These are phyloP conservation scores for Sapria himalayana DNA, from an alignment of 345 rosid genomes.

Conservation along the genomic window DNA sequence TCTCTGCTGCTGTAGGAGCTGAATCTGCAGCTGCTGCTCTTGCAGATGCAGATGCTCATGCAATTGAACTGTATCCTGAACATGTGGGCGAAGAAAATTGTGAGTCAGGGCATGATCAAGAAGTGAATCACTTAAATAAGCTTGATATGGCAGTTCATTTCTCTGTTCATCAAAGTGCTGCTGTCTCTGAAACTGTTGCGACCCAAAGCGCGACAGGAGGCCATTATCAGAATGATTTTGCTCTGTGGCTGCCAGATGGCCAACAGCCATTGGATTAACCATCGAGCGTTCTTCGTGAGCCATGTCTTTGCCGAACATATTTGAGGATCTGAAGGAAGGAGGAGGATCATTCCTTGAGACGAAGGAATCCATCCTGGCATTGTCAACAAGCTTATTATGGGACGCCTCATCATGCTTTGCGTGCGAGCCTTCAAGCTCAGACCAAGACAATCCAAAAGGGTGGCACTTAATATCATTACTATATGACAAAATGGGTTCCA, in stretches of 20 bases:
- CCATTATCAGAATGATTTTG: slow-evolving; percentile 25
- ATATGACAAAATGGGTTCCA: slow-evolving; percentile 14
- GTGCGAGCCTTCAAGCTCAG: slow-evolving; percentile 35
- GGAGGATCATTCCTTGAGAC: slow-evolving; percentile 17
- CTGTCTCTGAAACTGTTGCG: slow-evolving; percentile 28
- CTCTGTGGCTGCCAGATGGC: slow-evolving; percentile 15
- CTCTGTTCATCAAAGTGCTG: slow-evolving; percentile 27
- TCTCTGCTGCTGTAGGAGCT: slow-evolving; percentile 19
- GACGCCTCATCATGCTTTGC: slow-evolving; percentile 16
- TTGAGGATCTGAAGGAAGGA: too few relatives aligned
- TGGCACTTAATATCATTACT: slow-evolving; percentile 27
- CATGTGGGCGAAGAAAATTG: slow-evolving; percentile 23
- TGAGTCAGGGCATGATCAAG: slow-evolving; percentile 25
- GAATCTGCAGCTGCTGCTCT: slow-evolving; percentile 15
- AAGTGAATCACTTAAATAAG: slow-evolving; percentile 15
- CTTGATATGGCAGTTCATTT: slow-evolving; percentile 20
- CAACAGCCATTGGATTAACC: slow-evolving; percentile 19
- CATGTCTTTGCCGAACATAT: slow-evolving; percentile 19
- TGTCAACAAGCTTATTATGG: slow-evolving; percentile 14
- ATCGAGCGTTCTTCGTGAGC: too few relatives aligned
- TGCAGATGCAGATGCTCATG: slow-evolving; percentile 21
- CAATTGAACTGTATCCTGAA: slow-evolving; percentile 22
- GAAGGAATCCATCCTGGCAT: slow-evolving; percentile 15
- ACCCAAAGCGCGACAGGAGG: slow-evolving; percentile 24
- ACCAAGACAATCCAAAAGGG: slow-evolving; percentile 41